Evolutionary conservation across 441 rosid species (phyloP), one percentile per base, ranked within the genome.

Genomic region (Erodium texanum): DNA sequence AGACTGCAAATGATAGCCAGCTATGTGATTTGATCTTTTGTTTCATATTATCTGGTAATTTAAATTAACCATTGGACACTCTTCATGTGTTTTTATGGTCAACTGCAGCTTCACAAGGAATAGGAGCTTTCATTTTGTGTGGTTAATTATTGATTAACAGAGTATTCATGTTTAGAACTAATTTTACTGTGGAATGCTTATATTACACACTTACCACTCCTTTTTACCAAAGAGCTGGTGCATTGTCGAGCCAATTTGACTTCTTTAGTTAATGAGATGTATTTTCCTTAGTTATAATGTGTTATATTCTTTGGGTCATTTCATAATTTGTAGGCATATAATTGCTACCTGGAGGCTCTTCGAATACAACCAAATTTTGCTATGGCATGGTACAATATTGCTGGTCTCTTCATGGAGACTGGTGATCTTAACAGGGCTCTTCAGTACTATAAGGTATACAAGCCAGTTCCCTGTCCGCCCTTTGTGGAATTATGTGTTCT

Each of bases 321-420:
- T 24, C 3, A 19, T 56, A 19, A 18, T 86, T 82, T 88, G 93
- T 93, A 92, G 99, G 99, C 98, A 70, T 92, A 85, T 87, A 86
- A 96, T 76, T 92, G 96, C 76, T 90, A 92, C 77, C 78, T 92
- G 24, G 98, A 95, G 87, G 97, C 98, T 77, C 73, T 95, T 66
- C 90, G 92, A 65, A 95, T 95, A 74, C 97, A 95, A 76, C 99
- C 99, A 64, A 88, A 83, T 62, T 95, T 90, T 85, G 98, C 99
- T 14, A 86, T 92, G 72, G 98, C 99, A 24, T 95, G 99, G 98
- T 95, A 96, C 56, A 95, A 92, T 81, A 91, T 95, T 82, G 99
- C 97, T 67, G 98, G 95, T 77, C 96, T 92, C 77, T 89, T 89
- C 76, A 85, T 95, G 98, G 98, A 95, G 82, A 86, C 95, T 52